Evolutionary conservation across 2,329 filamentous ascomycete genomes (phyloP).

Genomic region (Penicillium sumatraense): DNA sequence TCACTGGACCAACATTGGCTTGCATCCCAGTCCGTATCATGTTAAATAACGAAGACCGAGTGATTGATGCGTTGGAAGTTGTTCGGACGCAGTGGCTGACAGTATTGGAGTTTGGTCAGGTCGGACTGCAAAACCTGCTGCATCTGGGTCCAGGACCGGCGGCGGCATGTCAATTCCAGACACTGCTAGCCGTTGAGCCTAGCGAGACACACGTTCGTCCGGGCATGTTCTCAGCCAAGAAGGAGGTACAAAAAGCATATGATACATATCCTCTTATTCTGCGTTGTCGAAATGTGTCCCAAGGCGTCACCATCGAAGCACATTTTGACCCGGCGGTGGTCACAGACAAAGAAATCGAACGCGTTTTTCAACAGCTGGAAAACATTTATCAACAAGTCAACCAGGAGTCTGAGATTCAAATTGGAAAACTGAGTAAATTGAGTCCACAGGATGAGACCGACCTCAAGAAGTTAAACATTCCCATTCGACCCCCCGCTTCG

Average conservation of each 20-base stretch:
- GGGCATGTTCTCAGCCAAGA: constrained; percentile 7
- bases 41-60: neutral
- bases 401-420: neutral
- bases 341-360: constrained; percentile 7
- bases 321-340: constrained; percentile 16
- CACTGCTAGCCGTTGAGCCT: constrained; percentile 21
- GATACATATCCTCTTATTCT: constrained; percentile 18
- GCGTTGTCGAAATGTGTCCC: constrained; percentile 12
- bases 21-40: neutral
- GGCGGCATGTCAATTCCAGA: constrained; percentile 24
- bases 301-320: too few species aligned
- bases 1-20: neutral
- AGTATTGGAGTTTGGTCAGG: constrained; percentile 9
- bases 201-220: constrained; percentile 9
- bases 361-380: constrained; percentile 14
- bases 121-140: constrained; percentile 23
- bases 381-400: constrained; percentile 16
- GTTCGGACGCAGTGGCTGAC: neutral
- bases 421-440: neutral
- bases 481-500: neutral
- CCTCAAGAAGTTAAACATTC: neutral
- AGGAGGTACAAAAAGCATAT: constrained; percentile 4
- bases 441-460: neutral
- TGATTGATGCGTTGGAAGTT: neutral
- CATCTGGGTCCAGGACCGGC: constrained; percentile 17